Evolutionary conservation across 148 eudicot species (phyloP).

Genomic region (Euryodendron excelsum): DNA sequence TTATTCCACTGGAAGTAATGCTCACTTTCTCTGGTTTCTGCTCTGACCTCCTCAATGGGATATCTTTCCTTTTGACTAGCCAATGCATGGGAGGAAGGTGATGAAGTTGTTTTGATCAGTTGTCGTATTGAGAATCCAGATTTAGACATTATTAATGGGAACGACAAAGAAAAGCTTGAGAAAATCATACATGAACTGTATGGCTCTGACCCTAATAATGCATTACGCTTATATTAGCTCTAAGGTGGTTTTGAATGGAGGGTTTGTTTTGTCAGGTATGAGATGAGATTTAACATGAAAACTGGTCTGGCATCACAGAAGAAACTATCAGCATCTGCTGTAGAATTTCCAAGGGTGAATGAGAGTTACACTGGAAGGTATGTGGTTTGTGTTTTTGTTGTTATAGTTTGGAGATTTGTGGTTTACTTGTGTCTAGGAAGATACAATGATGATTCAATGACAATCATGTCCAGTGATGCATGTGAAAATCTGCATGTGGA

Average conservation of each 20-base stretch:
- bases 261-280: slow-evolving; percentile 58
- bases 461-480: not conserved
- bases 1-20: not conserved
- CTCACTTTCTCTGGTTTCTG: not conserved
- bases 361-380: slow-evolving; percentile 93
- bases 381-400: not conserved
- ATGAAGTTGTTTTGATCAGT: slow-evolving; percentile 80
- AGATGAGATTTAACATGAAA: slow-evolving; percentile 95
- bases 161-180: slow-evolving; percentile 53
- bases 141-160: slow-evolving; percentile 67
- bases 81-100: slow-evolving; percentile 99
- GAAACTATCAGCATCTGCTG: slow-evolving; percentile 76
- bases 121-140: slow-evolving; percentile 85
- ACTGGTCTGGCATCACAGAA: slow-evolving; percentile 75
- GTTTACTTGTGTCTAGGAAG: not conserved
- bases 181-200: slow-evolving; percentile 78
- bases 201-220: slow-evolving; percentile 16
- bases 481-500: not conserved
- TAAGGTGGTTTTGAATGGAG: slow-evolving; percentile 1
- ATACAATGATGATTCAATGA: not conserved
- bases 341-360: slow-evolving; percentile 89
- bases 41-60: not conserved
- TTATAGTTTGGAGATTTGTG: not conserved
- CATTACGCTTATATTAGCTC: not conserved
- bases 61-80: slow-evolving; percentile 37